Percentiles rank a stretch among this genome's conserved stretches.
Evolutionary conservation across 2,329 filamentous ascomycete genomes (phyloP).

Genomic region (Fusarium dlaminii): DNA sequence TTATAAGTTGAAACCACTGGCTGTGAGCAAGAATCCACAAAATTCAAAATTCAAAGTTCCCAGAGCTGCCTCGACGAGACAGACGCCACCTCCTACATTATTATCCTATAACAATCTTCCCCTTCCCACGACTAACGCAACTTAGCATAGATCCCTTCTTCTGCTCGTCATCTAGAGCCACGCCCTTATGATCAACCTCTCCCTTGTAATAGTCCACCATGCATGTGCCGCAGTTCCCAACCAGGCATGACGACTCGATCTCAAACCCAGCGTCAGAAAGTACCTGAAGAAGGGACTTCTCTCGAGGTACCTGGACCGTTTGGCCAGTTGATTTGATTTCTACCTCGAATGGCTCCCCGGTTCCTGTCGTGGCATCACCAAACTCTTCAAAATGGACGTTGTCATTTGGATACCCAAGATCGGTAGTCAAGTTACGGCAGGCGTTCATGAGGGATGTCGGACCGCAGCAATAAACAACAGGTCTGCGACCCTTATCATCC

Average conservation of each 20-base stretch:
- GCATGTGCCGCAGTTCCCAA: conserved; percentile 29
- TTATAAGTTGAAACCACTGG: not conserved
- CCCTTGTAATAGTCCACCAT: conserved; percentile 23
- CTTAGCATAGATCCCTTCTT: conserved; percentile 17
- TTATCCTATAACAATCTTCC: conserved; percentile 2
- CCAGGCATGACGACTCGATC: conserved; percentile 23
- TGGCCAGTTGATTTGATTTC: conserved; percentile 10
- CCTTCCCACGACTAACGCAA: conserved; percentile 27
- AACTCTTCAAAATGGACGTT: conserved; percentile 21
- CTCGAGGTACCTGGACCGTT: not conserved
- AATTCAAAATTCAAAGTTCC: not conserved
- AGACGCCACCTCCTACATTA: too few species aligned
- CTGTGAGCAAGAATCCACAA: not conserved
- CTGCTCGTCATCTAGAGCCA: conserved; percentile 25
- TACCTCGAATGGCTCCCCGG: conserved; percentile 21
- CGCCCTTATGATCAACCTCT: conserved; percentile 21
- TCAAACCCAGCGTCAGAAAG: conserved; percentile 21
- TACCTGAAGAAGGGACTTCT: conserved; percentile 24
- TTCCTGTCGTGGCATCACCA: conserved; percentile 11
- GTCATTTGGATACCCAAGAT: not conserved
- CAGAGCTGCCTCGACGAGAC: not conserved
- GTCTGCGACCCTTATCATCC: not conserved
- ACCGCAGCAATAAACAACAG: conserved; percentile 12
- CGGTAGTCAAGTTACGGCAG: not conserved
- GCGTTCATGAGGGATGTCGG: conserved; percentile 1